Percentiles rank a stretch among this genome's conserved stretches.
These are phyloP conservation scores for Pseudocercospora macadamiae DNA, from an alignment of 2,329 filamentous ascomycete species.

Conservation along the genomic window DNA sequence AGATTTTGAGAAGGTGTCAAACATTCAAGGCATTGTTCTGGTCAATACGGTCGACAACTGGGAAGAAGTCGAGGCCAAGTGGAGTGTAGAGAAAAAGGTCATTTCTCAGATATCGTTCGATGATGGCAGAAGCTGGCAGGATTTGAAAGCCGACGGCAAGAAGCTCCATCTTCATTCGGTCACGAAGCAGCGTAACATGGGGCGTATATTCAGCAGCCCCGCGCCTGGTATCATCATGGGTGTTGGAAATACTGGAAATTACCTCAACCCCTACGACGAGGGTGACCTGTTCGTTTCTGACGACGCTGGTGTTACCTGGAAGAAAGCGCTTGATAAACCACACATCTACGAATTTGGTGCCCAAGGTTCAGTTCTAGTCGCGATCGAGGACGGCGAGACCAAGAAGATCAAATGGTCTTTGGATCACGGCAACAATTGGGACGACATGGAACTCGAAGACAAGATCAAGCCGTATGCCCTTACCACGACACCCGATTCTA, in stretches of 20 bases:
- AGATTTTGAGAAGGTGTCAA: conserved; percentile 91
- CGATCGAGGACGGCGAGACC: conserved; percentile 71
- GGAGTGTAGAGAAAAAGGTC: conserved; percentile 62
- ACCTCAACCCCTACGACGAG: conserved; percentile 70
- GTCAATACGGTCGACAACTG: conserved; percentile 89
- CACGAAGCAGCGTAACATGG: conserved; percentile 78
- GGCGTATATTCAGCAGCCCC: conserved; percentile 88
- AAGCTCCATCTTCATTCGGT: conserved; percentile 89
- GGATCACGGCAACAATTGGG: conserved; percentile 86
- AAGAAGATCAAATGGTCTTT: conserved; percentile 76
- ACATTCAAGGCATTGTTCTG: conserved; percentile 89
- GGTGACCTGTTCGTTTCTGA: conserved; percentile 87
- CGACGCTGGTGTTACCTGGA: conserved; percentile 87
- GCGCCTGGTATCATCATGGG: conserved; percentile 94
- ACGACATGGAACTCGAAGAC: conserved; percentile 67
- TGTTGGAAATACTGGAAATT: conserved; percentile 83
- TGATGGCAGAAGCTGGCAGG: conserved; percentile 83
- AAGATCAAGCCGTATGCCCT: conserved; percentile 73
- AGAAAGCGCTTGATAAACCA: conserved; percentile 71
- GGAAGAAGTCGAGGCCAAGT: conserved; percentile 67
- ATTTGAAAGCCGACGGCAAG: conserved; percentile 67
- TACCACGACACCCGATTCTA: conserved; percentile 90
- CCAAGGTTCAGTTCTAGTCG: conserved; percentile 84
- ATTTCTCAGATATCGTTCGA: conserved; percentile 89
- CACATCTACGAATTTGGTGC: conserved; percentile 98